Evolutionary conservation across 192 early-diverging fungal species (phyloP).

Genomic region (Backusella parvicylindrica): DNA sequence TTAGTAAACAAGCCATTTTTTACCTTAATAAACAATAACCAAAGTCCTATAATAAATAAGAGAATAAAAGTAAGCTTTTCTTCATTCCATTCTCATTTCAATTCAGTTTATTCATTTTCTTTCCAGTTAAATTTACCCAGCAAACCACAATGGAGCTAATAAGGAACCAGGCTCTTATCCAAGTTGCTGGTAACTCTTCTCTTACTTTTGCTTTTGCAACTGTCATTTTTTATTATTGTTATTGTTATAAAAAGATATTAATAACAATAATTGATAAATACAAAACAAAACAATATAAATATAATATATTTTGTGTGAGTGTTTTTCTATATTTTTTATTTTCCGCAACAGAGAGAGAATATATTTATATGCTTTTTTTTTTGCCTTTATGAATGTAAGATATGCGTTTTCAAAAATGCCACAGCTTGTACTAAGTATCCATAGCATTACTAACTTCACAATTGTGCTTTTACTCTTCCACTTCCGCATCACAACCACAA

Average conservation of each 20-base stretch:
- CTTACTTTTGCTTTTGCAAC: not conserved
- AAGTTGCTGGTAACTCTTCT: conserved; percentile 6
- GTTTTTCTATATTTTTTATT: not conserved
- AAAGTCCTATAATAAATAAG: conserved; percentile 20
- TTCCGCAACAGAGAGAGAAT: not conserved
- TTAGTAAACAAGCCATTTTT: not conserved
- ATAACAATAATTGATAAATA: not conserved
- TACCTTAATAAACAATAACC: conserved; percentile 32
- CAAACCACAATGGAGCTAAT: conserved; percentile 20
- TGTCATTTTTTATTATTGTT: not conserved
- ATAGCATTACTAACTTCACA: not conserved
- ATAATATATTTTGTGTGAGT: not conserved
- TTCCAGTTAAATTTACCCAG: conserved; percentile 19
- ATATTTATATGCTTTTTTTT: not conserved
- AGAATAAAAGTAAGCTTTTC: not conserved
- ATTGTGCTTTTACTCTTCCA: not conserved
- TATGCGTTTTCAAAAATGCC: no score
- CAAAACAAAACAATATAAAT: not conserved
- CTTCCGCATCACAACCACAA: conserved; percentile 74
- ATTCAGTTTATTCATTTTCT: not conserved
- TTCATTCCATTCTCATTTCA: not conserved
- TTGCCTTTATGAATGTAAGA: no score
- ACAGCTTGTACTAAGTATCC: no score
- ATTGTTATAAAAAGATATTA: not conserved
- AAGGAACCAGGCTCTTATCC: conserved; percentile 26